These are phyloP conservation scores for Marchantia paleacea DNA, from an alignment of 225 moss, liverwort and hornwort species.

Conservation along the genomic window DNA sequence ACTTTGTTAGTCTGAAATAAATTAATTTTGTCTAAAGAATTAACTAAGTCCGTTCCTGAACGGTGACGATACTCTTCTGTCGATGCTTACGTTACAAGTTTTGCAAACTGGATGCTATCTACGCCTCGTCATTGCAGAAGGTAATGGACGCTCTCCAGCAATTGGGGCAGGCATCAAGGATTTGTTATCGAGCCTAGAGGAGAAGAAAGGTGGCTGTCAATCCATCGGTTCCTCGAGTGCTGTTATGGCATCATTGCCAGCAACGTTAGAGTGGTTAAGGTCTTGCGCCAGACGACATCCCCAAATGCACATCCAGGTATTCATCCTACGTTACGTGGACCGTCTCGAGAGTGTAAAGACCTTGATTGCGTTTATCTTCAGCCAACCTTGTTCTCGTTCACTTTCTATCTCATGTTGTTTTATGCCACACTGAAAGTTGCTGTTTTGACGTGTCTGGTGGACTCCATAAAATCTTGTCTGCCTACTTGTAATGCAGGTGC, in stretches of 20 bases:
- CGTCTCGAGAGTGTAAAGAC: too few species aligned
- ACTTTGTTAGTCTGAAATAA: too few species aligned
- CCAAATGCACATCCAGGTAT: constrained; percentile 85
- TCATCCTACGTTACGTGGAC: background rate
- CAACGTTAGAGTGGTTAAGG: constrained; percentile 82
- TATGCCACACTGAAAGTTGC: background rate
- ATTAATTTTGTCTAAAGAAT: too few species aligned
- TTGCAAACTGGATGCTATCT: background rate
- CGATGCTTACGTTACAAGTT: background rate
- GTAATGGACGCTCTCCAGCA: constrained; percentile 12
- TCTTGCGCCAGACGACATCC: constrained; percentile 74
- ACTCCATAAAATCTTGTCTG: background rate
- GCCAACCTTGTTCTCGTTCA: background rate
- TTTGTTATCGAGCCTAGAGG: constrained; percentile 53
- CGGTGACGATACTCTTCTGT: background rate
- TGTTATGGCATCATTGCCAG: constrained; percentile 73
- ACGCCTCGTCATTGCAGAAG: constrained; percentile 18
- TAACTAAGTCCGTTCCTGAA: too few species aligned
- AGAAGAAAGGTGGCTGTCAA: constrained; percentile 39
- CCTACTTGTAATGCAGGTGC: constrained; percentile 52
- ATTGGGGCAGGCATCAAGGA: constrained; percentile 32
- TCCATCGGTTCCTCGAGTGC: constrained; percentile 67
- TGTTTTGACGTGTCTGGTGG: background rate
- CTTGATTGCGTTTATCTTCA: background rate
- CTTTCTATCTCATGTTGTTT: background rate